Percentiles rank a stretch among this genome's conserved stretches.
Evolutionary conservation across 768 basidiomycete genomes (phyloP).

Genomic region (Fibroporia radiculosa): DNA sequence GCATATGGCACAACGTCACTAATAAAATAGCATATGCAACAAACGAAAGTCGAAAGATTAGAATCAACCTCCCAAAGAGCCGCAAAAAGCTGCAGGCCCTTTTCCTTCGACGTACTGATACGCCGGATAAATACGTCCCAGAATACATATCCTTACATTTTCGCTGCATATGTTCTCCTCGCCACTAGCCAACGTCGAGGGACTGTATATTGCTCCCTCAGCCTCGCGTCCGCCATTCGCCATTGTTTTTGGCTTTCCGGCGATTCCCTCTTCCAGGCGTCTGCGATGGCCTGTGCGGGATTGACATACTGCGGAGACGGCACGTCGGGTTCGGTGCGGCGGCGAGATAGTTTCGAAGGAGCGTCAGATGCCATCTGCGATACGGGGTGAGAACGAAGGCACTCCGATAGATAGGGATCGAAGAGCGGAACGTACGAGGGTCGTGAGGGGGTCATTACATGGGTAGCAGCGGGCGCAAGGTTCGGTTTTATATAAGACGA

Average conservation of each 20-base stretch:
- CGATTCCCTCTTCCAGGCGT: conserved; percentile 62
- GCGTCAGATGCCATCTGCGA: conserved; percentile 25
- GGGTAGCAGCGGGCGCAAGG: conserved; percentile 17
- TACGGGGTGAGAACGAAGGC: conserved; percentile 7
- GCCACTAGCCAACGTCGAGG: conserved; percentile 24
- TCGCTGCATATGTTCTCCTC: conserved; percentile 32
- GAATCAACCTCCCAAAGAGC: conserved; percentile 8
- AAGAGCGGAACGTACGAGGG: conserved; percentile 18
- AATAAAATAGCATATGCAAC: conserved; percentile 3
- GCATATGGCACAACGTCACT: neutral
- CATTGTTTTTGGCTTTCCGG: conserved; percentile 51
- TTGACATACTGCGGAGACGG: conserved; percentile 26
- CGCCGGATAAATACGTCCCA: conserved; percentile 4
- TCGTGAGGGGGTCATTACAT: conserved; percentile 23
- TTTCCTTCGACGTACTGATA: conserved; percentile 11
- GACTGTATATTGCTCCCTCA: conserved; percentile 36
- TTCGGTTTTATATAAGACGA: conserved; percentile 25
- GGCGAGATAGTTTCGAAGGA: conserved; percentile 17
- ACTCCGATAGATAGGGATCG: neutral
- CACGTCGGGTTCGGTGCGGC: conserved; percentile 14
- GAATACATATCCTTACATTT: conserved; percentile 34
- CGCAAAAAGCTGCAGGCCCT: conserved; percentile 3
- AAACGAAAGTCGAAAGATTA: conserved; percentile 9
- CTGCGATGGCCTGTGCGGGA: conserved; percentile 57
- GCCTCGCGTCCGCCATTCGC: conserved; percentile 46